Base-by-base conservation (phyloP, 2,329 filamentous ascomycete genomes). In the Pseudogymnoascus sp. region DNA sequence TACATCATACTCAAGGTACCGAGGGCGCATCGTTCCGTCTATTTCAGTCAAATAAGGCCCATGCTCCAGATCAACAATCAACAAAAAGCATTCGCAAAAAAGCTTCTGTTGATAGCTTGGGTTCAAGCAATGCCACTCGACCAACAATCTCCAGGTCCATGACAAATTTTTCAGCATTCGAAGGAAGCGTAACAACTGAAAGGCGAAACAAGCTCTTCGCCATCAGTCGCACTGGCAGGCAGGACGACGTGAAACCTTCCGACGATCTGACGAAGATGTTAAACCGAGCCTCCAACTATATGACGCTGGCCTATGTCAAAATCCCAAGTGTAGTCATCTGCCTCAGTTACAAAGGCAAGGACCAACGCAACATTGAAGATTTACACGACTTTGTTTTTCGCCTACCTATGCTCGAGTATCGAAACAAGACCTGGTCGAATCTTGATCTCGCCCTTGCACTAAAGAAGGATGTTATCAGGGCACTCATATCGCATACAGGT, bases 381-480 rank as follows among this genome's bases (percentile, higher is more conserved):
- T 89, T 99, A 15, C 93, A 99, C 76, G 89, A 97, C 72, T 96
- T 99, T 69, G 95, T 99, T 59, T 99, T 99, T 83, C 88, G 91
- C 35, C 85, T 99, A 77, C 95, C 95, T 3, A 89, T 90, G 1
- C 87, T 99, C 56, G 95, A 99, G 74, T 97, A 96, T 78, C 87
- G 91, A 67, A 99, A 99, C 81, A 99, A 99, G 80, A 97, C 93
- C 7, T 99, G 95, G 95, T 97, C 92, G 6, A 99, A 97, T 74
- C 83, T 99, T 6, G 95, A 99, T 72, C 84, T 99, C 9, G 93
- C 93, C 0, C 81, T 97, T 59, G 89, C 92, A 13, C 82, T 99
- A 62, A 97, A 99, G 78, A 96, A 93, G 73, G 93, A 96, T 56
- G 90, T 97, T 64, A 91, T 96, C 72, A 90, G 92, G 72, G 93